Base-by-base conservation (phyloP, 176 grass and related monocot species). In the Eleusine indica region DNA sequence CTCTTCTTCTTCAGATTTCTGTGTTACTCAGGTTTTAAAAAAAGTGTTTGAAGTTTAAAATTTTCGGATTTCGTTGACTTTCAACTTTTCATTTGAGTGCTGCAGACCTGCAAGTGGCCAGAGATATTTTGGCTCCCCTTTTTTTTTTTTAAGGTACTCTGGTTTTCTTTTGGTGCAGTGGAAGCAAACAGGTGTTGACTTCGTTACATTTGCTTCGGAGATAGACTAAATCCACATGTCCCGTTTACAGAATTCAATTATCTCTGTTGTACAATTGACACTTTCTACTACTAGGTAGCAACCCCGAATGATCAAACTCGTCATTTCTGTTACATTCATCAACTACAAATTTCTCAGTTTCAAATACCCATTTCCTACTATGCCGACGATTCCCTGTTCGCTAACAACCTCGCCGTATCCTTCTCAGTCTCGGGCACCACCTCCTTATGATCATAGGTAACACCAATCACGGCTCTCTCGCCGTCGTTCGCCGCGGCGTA, bases 351-450 rank as follows among this genome's bases (percentile, higher is more conserved):
- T 14, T 3, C 17, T 40, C 10, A 49, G 32, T 32, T 49, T 8
- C 4, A 25, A 47, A 1, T 25, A 7, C 14, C 30, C 30, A 47
- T 3, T 17, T 68, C 60, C 28, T 68, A 52, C 49, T 52, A 46
- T 81, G 72, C 88, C 0, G 79, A 73, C 0, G 79, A 73, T 49
- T 82, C 79, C 62, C 12, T 39, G 75, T 86, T 76, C 2, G 66
- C 69, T 18, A 94, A 63, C 48, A 94, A 32, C 49, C 84, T 89
- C 14, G 82, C 92, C 2, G 83, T 90, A 69, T 82, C 87, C 60
- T 79, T 88, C 71, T 97, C 86, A 43, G 35, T 76, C 62, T 88
- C 84, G 0, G 86, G 10, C 12, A 67, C 71, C 13, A 61, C 75
- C 53, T 47, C 80, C 42, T 48, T 77, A 9, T 9, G 41, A 16